Conservation (phyloP, 495 filamentous ascomycete genomes). For the Aspergillus sparsus region DNA sequence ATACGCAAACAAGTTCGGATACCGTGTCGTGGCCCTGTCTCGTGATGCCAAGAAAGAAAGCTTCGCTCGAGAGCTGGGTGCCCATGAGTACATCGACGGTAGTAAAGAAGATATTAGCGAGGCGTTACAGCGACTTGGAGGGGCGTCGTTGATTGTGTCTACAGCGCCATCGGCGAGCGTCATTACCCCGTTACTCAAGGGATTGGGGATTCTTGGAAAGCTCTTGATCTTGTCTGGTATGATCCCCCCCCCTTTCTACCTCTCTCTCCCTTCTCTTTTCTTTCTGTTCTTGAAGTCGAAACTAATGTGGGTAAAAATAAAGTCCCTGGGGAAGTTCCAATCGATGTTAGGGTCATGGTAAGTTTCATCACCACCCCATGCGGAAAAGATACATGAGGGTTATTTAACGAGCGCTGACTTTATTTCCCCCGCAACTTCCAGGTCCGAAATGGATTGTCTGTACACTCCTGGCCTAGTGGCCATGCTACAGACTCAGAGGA, state of each 20-base stretch:
- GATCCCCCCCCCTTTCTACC: background rate
- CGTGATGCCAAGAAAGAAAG: slow-evolving; percentile 56
- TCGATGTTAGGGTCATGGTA: slow-evolving; percentile 27
- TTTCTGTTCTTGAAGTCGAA: background rate
- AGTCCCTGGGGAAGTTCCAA: slow-evolving; percentile 31
- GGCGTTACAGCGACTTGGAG: slow-evolving; percentile 58
- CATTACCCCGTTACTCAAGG: slow-evolving; percentile 56
- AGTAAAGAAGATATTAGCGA: slow-evolving; percentile 52
- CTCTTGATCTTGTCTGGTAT: slow-evolving; percentile 55
- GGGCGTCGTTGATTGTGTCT: slow-evolving; percentile 61
- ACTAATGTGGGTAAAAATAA: background rate
- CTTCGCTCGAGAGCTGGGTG: slow-evolving; percentile 63
- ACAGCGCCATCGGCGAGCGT: slow-evolving; percentile 61
- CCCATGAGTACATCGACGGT: slow-evolving; percentile 66
- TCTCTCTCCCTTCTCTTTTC: background rate
- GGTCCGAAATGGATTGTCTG: slow-evolving; percentile 46
- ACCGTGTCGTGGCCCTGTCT: slow-evolving; percentile 62
- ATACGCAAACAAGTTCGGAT: slow-evolving; percentile 66
- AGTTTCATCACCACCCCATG: background rate
- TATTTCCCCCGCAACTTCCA: background rate
- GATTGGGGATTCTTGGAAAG: slow-evolving; percentile 58
- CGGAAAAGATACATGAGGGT: background rate
- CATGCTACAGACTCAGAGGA: slow-evolving; percentile 67
- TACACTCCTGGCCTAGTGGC: slow-evolving; percentile 64
- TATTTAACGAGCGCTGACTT: background rate